Conservation (phyloP, 1,284 basidiomycete species). For the Ustilago cynodontis region DNA sequence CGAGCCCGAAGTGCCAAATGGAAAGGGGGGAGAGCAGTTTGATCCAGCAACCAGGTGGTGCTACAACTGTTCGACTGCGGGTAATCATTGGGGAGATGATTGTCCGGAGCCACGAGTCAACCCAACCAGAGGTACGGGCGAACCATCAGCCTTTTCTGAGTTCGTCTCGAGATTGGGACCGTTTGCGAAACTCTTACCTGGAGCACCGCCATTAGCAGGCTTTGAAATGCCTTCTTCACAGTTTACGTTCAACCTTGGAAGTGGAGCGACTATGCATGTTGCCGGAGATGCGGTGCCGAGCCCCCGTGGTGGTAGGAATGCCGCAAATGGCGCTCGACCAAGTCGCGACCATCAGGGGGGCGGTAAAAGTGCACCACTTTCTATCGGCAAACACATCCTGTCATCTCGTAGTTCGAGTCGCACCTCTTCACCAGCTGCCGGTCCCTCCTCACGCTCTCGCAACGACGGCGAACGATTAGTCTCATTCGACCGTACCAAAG, state of each 20-base stretch:
- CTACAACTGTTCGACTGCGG: constrained; percentile 84
- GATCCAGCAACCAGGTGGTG: constrained; percentile 78
- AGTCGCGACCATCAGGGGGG: constrained; percentile 3
- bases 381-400: constrained; percentile 26
- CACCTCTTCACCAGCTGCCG: constrained; percentile 14
- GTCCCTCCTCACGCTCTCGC: constrained; percentile 4
- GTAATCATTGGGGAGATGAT: constrained; percentile 86
- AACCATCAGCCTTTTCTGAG: constrained; percentile 81
- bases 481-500: constrained; percentile 30
- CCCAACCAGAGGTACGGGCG: constrained; percentile 73
- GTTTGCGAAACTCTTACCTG: constrained; percentile 74
- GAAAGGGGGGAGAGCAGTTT: constrained; percentile 14
- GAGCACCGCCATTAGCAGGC: constrained; percentile 34
- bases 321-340: constrained; percentile 7
- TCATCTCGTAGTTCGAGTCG: constrained; percentile 13
- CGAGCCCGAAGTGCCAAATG: constrained; percentile 24
- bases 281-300: constrained; percentile 18
- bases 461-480: constrained; percentile 2
- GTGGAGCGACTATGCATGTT: constrained; percentile 46
- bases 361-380: constrained; percentile 3
- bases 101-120: constrained; percentile 76
- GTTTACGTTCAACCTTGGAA: constrained; percentile 50
- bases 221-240: constrained; percentile 35
- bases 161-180: constrained; percentile 80
- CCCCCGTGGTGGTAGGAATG: constrained; percentile 12